Conservation (phyloP, 257 asterid species). For the Verbascum thapsus region DNA sequence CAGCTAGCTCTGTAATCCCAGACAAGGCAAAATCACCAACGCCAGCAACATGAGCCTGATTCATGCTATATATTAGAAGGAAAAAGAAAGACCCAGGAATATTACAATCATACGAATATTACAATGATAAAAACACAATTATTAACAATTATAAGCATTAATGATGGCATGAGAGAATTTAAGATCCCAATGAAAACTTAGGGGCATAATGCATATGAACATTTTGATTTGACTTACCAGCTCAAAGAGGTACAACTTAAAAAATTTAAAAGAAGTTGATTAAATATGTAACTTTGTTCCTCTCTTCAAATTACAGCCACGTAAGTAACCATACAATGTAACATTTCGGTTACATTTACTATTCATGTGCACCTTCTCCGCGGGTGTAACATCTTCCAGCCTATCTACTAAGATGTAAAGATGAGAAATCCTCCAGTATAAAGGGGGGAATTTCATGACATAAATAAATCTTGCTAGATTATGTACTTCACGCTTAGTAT, state of each 20-base stretch:
- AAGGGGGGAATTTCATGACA: slow-evolving; percentile 94
- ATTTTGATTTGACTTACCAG: slow-evolving; percentile 3
- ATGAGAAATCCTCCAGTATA: slow-evolving; percentile 94
- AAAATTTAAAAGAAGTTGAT: background rate
- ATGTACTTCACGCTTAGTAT: slow-evolving; percentile 86
- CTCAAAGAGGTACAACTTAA: slow-evolving; percentile 9
- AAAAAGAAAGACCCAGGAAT: background rate
- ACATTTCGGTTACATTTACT: slow-evolving; percentile 85
- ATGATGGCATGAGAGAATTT: slow-evolving; percentile 5
- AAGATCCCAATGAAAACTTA: slow-evolving; percentile 12
- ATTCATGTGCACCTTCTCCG: slow-evolving; percentile 73
- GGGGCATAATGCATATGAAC: slow-evolving; percentile 11
- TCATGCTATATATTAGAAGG: slow-evolving; percentile 18
- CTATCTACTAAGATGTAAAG: slow-evolving; percentile 93
- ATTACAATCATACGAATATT: background rate
- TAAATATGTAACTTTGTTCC: slow-evolving; percentile 68
- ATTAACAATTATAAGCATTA: background rate
- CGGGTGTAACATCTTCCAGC: slow-evolving; percentile 91
- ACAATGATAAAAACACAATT: slow-evolving; percentile 1
- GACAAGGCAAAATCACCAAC: slow-evolving; percentile 83
- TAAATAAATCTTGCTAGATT: slow-evolving; percentile 94
- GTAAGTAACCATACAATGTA: slow-evolving; percentile 85
- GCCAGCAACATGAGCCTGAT: slow-evolving; percentile 97
- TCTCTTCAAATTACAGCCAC: slow-evolving; percentile 93
- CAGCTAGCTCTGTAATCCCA: slow-evolving; percentile 67